Evolutionary conservation across 768 basidiomycete genomes (phyloP), one percentile per base, ranked within the genome.

Genomic region (Rubroboletus satanas): DNA sequence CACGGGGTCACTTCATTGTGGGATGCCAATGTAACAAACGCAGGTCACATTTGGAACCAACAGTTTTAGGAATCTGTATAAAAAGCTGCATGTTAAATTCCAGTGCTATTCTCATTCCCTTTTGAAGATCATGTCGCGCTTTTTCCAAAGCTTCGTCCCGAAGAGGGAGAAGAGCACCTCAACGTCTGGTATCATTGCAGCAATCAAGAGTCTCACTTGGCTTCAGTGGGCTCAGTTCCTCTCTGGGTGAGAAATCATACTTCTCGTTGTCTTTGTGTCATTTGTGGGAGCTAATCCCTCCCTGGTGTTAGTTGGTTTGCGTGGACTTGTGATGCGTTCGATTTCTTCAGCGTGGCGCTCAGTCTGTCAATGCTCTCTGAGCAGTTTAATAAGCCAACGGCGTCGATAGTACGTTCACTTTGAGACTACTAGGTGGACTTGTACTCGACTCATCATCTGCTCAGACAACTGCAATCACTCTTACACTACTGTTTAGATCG

Each of bases 401-500:
- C 74, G n/a, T 82, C 51, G 6, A 66, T 89, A 51, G 79, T 79
- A 49, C 52, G 76, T 70, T 35, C 15, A 35, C 15, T 32, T 15
- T 23, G 31, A 21, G 52, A 23, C 43, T n/a, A 10, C 14, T 18
- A 28, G 2, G n/a, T 0, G 3, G 3, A 1, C 14, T 43, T 10
- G 15, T 51, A 21, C 8, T 37, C 45, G 26, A 31, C 55, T 59
- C 17, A 60, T 43, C 28, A 17, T 42, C 8, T 33, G 1, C 15
- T 29, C 55, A 80, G 79, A 90, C 91, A 46, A 84, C 85, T 28
- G 84, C 90, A 2, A 94, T 98, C 67, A 97, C 95, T 15, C 78
- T 98, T 42, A 97, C 95, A 0, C 79, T 98, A 1, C 79, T 98
- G 10, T 90, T 98, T 76, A 83, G 95, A 52, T 88, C 90, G 0